Evolutionary conservation across 805 yeast genomes (phyloP), one percentile per base, ranked within the genome.

Genomic region (Kodamaea lidongshanica): DNA sequence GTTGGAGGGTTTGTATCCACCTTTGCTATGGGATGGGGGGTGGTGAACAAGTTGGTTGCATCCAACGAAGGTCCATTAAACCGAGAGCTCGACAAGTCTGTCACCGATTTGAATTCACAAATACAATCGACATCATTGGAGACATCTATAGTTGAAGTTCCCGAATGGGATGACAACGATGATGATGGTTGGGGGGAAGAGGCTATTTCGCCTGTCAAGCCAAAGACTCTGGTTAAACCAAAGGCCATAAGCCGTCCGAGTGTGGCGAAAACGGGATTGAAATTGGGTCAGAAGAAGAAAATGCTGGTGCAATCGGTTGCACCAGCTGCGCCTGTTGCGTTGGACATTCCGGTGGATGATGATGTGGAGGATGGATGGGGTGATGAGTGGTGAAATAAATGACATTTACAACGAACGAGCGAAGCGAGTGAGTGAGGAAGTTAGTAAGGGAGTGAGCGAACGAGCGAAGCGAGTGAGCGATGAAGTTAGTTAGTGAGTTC

Each of bases 21-120:
- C 4, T 37, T 48, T 13, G 35, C 53, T 1, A 50, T 61, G 36
- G 64, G 65, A 2, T 63, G 68, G 68, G 50, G 44, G 23, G 46
- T 58, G 28, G 56, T 61, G 14, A 59, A 52, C 35, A 59, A 54
- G 32, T 41, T 61, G 7, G 61, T 59, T 5, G 45, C 61, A 3
- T 25, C 58, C 2, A 48, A 54, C 1, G 49, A 49, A 7, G 67
- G 67, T 0, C 46, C 50, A 16, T 41, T 64, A 37, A 54, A 63
- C 32, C 49, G 55, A n/a, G 56, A 61, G 3, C 48, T 62, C 38
- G 54, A 61, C 35, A 34, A 38, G 8, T 58, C 66, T 1, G 59
- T 65, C 3, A 65, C 66, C 1, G 65, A 60, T 25, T 36, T 61
- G 23, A 50, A 57, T 20, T 19, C 12, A 29, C 23, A 23, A 30